Conservation (phyloP, 2,329 filamentous ascomycete species). For the Cladosporium sp. region DNA sequence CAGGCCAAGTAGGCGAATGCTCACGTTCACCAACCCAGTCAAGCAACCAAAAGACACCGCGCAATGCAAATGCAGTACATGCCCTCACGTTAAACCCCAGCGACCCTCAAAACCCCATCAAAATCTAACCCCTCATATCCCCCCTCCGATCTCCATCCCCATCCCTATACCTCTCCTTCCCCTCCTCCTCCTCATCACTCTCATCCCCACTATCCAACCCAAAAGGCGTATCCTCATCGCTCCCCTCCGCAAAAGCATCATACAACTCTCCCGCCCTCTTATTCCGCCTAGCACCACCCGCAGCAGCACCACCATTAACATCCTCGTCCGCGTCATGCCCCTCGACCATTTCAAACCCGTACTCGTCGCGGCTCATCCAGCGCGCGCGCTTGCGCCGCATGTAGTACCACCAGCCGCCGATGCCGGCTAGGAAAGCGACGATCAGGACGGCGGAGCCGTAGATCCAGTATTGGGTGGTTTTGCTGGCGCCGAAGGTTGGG, state of each 20-base stretch:
- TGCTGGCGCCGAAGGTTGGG: constrained; percentile 85
- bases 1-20: neutral
- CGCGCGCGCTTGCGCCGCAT: constrained; percentile 66
- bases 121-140: neutral
- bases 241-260: constrained; percentile 93
- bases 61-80: neutral
- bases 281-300: constrained; percentile 47
- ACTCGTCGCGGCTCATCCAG: constrained; percentile 65
- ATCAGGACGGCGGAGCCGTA: constrained; percentile 86
- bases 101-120: neutral
- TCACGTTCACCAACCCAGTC: neutral
- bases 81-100: neutral
- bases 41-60: neutral
- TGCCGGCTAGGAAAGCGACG: constrained; percentile 73
- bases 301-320: constrained; percentile 37
- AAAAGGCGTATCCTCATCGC: constrained; percentile 59
- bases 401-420: constrained; percentile 75
- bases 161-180: constrained; percentile 26
- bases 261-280: constrained; percentile 84
- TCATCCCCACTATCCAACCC: constrained; percentile 28
- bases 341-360: constrained; percentile 92
- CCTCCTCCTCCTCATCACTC: constrained; percentile 22
- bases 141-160: constrained; percentile 18
- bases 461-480: constrained; percentile 89
- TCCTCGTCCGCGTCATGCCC: constrained; percentile 67